Base-by-base conservation (phyloP, 345 rosid species). In the Mallotus nudiflorus region DNA sequence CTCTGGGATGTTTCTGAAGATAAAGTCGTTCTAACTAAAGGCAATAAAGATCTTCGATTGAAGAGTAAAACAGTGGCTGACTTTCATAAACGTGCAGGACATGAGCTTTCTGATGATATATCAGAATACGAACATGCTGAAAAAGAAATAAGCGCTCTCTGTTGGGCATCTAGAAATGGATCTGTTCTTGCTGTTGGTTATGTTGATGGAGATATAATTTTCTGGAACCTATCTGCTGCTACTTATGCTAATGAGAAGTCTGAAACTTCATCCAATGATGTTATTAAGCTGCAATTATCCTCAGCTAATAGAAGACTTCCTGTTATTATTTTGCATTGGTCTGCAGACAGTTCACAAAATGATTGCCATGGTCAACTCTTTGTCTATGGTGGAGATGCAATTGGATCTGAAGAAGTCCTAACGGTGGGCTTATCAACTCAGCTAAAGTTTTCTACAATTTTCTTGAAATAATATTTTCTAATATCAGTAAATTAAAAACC, bases 391-490 rank as follows among this genome's bases (percentile, higher is more conserved):
- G 80, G 80, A 53, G 80, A 76, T 66, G 72, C 75, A 66, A 66
- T 76, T 71, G 80, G 80, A 40, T 76, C 80, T 71, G 80, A 76
- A 66, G 80, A 76, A 71, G 75, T 66, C 53, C 66, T 76, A 52
- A 61, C 80, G 75, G 80, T 76, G 16, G 42, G 75, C 57, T 76
- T 66, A 59, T 35, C 56, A 42, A 37, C 19, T 18, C 1, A 7
- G 45, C 52, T 63, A 33, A 44, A 8, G 28, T 57, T 66, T 37
- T n/a, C n/a, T 52, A 0, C 0, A 24, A 6, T 33, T 46, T 14
- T 57, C 6, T n/a, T 4, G n/a, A 18, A 20, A 10, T 15, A 14
- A 22, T 49, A 31, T 45, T 46, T 25, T 45, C 29, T 58, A 18
- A 11, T 37, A 12, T 5, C 37, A 60, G 22, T 33, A 3, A 37